These are phyloP conservation scores for Fremontodendron californicum DNA, from an alignment of 345 rosid species.

Conservation along the genomic window DNA sequence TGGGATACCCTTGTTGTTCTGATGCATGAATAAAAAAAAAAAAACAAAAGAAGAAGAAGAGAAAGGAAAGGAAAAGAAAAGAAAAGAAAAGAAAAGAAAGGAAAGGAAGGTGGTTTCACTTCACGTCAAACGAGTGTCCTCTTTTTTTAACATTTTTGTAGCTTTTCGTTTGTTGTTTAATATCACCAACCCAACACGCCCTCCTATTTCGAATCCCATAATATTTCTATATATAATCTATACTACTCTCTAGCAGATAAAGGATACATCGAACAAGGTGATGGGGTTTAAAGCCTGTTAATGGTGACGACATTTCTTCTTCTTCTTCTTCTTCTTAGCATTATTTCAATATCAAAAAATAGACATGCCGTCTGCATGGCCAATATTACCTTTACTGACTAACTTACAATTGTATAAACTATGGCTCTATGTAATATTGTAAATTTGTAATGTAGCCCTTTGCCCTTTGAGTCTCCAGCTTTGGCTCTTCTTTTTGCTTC, in stretches of 20 bases:
- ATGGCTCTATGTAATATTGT: neutral
- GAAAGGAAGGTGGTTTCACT: conserved; percentile 19
- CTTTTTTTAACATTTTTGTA: conserved; percentile 36
- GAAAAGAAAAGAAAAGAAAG: neutral
- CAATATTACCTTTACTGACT: conserved; percentile 25
- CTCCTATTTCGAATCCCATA: conserved; percentile 43
- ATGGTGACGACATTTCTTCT: conserved; percentile 40
- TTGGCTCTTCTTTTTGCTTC: conserved; percentile 34
- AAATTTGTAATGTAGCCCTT: neutral
- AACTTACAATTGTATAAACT: conserved; percentile 19
- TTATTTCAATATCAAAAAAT: conserved; percentile 24
- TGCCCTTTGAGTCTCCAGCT: conserved; percentile 28
- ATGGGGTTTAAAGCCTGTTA: conserved; percentile 43
- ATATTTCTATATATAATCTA: conserved; percentile 20
- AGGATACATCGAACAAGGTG: conserved; percentile 47
- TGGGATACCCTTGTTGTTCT: too few relatives aligned
- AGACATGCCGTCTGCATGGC: conserved; percentile 24
- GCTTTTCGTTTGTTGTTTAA: conserved; percentile 39
- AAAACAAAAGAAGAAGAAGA: neutral
- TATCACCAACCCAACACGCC: conserved; percentile 10
- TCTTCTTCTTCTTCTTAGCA: conserved; percentile 32
- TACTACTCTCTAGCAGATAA: conserved; percentile 30
- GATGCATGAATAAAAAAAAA: neutral
- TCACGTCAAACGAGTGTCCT: conserved; percentile 40
- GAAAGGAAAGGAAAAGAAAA: conserved; percentile 25